Evolutionary conservation across 2,329 filamentous ascomycete species (phyloP), one percentile per base, ranked within the genome.

Genomic region (Pyrenophora seminiperda): DNA sequence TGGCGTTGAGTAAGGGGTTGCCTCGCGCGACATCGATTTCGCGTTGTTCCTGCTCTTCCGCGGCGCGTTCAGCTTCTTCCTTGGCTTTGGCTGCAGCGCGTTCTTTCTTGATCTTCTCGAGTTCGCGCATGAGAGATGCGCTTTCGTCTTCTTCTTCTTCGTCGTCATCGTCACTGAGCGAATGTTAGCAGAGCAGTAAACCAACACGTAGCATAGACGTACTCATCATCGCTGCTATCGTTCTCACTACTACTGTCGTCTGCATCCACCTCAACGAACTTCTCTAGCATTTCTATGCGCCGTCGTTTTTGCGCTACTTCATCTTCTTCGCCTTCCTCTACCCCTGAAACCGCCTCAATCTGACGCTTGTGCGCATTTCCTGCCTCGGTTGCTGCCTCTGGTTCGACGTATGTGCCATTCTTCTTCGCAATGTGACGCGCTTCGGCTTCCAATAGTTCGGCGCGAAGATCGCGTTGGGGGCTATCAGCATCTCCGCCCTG

Each of bases 61-160:
- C 89, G n/a, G 85, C 86, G 51, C 85, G 85, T 71, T 93, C 91
- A 27, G 84, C 87, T 71, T 96, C 93, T 81, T 90, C 89, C 70
- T 85, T 84, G 58, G 94, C 89, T 50, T 88, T 86, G 71, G 90
- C 88, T 70, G 89, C 91, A 2, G 88, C 88, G 44, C 91, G 80
- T 73, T 96, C 91, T 55, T 85, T 86, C 71, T 95, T 90, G 71
- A 99, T 96, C 72, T 96, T 94, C 68, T 96, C 93, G 37, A 99
- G 76, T 72, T 99, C 94, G 34, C 93, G 84, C 82, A 96, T 90
- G 58, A 99, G 78, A 71, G 95, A 91, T 0, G 91, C 92, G 4
- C 90, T 88, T 63, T 93, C 90, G 61, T 96, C 79, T 56, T 80
- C 91, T 60, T 91, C 88, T 44, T 89, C 61, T 68, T 76, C 61